Evolutionary conservation across 2,329 filamentous ascomycete genomes (phyloP).

Genomic region (Fusarium sp.): DNA sequence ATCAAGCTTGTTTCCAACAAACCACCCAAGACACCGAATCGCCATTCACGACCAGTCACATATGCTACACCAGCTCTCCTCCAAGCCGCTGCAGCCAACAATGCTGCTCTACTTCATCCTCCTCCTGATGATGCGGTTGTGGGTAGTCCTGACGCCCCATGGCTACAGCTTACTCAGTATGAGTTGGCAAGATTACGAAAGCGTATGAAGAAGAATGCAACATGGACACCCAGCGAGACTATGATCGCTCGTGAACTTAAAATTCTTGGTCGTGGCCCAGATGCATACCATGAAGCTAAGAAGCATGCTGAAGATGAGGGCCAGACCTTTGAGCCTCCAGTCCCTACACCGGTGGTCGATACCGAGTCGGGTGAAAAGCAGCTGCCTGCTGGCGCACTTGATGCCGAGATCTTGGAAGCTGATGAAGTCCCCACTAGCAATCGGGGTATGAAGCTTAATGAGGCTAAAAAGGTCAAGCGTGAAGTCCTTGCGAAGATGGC

Average conservation of each 20-base stretch:
- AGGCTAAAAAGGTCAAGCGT: constrained; percentile 79
- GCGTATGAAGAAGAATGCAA: constrained; percentile 91
- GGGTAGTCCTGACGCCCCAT: constrained; percentile 71
- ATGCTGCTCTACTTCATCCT: constrained; percentile 63
- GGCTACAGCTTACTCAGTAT: constrained; percentile 74
- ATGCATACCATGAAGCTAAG: constrained; percentile 72
- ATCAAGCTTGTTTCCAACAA: constrained; percentile 63
- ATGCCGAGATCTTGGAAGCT: constrained; percentile 65
- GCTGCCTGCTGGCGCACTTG: constrained; percentile 71
- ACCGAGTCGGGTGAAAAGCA: constrained; percentile 64
- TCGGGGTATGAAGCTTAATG: constrained; percentile 82
- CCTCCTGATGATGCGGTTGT: constrained; percentile 70
- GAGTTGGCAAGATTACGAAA: constrained; percentile 79
- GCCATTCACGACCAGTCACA: constrained; percentile 50
- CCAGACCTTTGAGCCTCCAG: constrained; percentile 65
- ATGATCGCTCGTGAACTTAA: constrained; percentile 87
- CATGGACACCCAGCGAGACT: constrained; percentile 85
- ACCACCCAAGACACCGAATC: constrained; percentile 61
- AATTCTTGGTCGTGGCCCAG: constrained; percentile 74
- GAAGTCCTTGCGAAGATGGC: constrained; percentile 73
- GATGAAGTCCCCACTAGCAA: constrained; percentile 76
- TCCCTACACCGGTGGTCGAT: constrained; percentile 57
- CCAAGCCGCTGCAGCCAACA: constrained; percentile 57
- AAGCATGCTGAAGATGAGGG: constrained; percentile 75
- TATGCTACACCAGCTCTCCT: constrained; percentile 54